These are phyloP conservation scores for Apophysomyces trapeziformis DNA, from an alignment of 371 early-diverging fungal species.

Conservation along the genomic window DNA sequence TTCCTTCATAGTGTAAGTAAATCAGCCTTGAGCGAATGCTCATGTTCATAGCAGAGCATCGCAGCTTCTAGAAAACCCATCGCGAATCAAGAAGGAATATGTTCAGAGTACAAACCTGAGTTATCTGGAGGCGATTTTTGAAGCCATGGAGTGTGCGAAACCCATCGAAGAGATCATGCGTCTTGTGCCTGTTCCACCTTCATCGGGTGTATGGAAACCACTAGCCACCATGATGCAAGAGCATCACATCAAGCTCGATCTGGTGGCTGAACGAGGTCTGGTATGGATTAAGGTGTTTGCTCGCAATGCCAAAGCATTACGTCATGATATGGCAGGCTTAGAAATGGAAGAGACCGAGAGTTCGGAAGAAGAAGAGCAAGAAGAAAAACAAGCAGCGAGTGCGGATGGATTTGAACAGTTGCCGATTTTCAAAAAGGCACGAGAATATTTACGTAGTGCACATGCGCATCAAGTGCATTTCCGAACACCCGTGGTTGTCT, in stretches of 20 bases:
- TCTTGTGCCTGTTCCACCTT: constrained; percentile 26
- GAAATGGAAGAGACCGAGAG: constrained; percentile 29
- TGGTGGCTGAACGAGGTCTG: constrained; percentile 51
- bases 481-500: constrained; percentile 53
- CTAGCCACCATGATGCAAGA: constrained; percentile 33
- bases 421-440: constrained; percentile 57
- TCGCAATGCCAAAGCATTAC: constrained; percentile 50
- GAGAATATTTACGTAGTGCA: constrained; percentile 44
- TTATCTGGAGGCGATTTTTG: constrained; percentile 50
- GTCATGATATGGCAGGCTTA: constrained; percentile 53
- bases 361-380: constrained; percentile 25
- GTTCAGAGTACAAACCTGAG: constrained; percentile 48
- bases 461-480: constrained; percentile 58
- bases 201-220: constrained; percentile 32
- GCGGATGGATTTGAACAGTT: constrained; percentile 36
- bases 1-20: constrained; percentile 23
- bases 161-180: constrained; percentile 39
- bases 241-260: constrained; percentile 49
- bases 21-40: constrained; percentile 19
- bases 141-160: constrained; percentile 26
- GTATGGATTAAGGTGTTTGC: constrained; percentile 65
- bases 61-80: constrained; percentile 39
- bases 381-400: constrained; percentile 4
- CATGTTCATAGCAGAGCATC: constrained; percentile 28
- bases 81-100: constrained; percentile 40